Evolutionary conservation across 352 stramenopile genomes (phyloP), one percentile per base, ranked within the genome.

Genomic region (Paralagenidium karlingii): DNA sequence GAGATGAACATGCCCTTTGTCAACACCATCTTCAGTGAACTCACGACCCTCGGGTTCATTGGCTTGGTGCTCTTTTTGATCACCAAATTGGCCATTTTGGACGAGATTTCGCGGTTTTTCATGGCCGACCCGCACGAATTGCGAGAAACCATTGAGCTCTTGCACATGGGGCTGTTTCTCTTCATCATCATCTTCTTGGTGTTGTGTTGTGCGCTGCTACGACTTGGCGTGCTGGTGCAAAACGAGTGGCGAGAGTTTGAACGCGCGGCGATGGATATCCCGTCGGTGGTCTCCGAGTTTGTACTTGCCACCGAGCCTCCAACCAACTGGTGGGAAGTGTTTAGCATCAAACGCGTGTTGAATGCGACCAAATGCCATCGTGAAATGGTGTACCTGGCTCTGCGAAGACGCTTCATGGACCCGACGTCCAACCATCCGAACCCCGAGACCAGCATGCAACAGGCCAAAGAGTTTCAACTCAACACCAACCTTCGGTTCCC

Each of bases 81-180:
- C 27, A 78, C 73, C 20, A 80, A 82, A 53, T 60, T 82, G 18
- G 49, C 82, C 15, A 47, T 81, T 24, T 29, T 84, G 20, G 49
- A 64, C 25, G 53, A 44, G 29, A 24, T 83, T 36, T 83, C 67
- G 8, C 40, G 44, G 11, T 38, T 38, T 29, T 65, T 64, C 27
- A 30, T 80, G 25, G 66, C 62, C 34, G 55, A 60, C 9, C 47
- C 48, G 3, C 47, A 55, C 3, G 58, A 83, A 48, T 51, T 86
- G 10, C 66, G 78, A 30, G 71, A 83, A 51, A 82, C 69, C 34
- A 76, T 86, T 38, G 71, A 86, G 30, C 50, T 63, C 46, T 55
- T 86, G n/a, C 71, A 86, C 38, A 82, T 86, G 68, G 68, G 59
- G 3, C 53, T 86, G n/a, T 86, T 86, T 48, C 63, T 83, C 41